These are phyloP conservation scores for Corylus americana DNA, from an alignment of 306 rosid genomes.

Conservation along the genomic window DNA sequence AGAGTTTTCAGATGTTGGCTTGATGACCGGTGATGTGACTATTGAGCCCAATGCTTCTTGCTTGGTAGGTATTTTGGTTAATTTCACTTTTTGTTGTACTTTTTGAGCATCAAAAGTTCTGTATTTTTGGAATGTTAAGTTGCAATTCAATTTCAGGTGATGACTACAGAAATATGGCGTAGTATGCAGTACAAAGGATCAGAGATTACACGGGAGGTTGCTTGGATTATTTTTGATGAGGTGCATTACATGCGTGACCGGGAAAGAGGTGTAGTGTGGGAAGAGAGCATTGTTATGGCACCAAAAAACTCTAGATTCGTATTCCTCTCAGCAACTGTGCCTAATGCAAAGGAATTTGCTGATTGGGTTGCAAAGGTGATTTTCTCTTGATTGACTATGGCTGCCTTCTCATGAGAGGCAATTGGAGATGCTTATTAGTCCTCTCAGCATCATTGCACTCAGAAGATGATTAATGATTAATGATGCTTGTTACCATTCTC, in stretches of 20 bases:
- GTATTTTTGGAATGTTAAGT: background rate
- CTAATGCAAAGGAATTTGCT: conserved; percentile 92
- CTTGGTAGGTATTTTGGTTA: conserved; percentile 49
- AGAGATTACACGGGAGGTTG: conserved; percentile 84
- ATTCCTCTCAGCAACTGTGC: conserved; percentile 93
- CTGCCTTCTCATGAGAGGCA: background rate
- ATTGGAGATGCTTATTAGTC: background rate
- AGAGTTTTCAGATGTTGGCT: conserved; percentile 93
- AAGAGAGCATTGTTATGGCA: conserved; percentile 97
- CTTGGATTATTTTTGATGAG: conserved; percentile 94
- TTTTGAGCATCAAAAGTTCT: background rate
- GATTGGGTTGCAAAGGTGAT: conserved; percentile 96
- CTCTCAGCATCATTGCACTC: background rate
- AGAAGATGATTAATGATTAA: background rate
- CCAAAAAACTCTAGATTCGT: conserved; percentile 89
- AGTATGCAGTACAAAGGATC: conserved; percentile 99
- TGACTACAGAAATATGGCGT: conserved; percentile 98
- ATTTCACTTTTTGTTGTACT: background rate
- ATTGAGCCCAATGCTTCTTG: conserved; percentile 93
- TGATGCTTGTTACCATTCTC: background rate
- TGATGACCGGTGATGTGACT: conserved; percentile 97
- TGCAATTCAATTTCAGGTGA: conserved; percentile 56
- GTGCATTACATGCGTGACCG: conserved; percentile 98
- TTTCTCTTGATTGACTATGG: conserved; percentile 8
- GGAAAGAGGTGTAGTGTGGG: conserved; percentile 98